Conservation (phyloP, 768 basidiomycete species). For the Trametes cubensis region DNA sequence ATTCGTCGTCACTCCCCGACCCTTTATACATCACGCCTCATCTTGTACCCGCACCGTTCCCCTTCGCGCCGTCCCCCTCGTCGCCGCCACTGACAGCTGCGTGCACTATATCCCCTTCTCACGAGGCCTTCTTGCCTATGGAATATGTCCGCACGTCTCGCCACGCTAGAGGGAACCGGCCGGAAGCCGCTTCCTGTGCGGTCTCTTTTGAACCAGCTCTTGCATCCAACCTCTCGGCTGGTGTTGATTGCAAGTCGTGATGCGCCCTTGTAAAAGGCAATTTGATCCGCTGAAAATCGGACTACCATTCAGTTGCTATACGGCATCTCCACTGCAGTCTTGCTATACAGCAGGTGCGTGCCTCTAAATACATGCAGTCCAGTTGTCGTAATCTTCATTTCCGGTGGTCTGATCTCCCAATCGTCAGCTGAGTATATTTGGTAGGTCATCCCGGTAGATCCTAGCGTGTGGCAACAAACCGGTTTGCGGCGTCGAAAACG, state of each 20-base stretch:
- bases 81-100: constrained; percentile 12
- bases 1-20: constrained; percentile 21
- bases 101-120: background rate
- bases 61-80: background rate
- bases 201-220: background rate
- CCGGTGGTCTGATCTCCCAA: background rate
- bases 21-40: constrained; percentile 19
- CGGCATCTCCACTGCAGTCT: background rate
- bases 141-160: background rate
- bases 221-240: background rate
- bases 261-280: constrained; percentile 12
- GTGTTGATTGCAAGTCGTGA: constrained; percentile 2
- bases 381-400: background rate
- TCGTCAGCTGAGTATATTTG: background rate
- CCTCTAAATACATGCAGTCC: background rate
- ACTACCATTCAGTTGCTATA: constrained; percentile 3
- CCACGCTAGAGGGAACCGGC: background rate
- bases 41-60: constrained; percentile 8
- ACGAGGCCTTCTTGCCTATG: background rate
- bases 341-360: background rate
- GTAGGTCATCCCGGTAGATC: background rate
- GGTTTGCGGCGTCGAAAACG: background rate
- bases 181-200: background rate
- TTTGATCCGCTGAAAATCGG: constrained; percentile 17
- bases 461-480: background rate